These are phyloP conservation scores for Nannochloropsis oceanica DNA, from an alignment of 108 stramenopile species.

Conservation along the genomic window DNA sequence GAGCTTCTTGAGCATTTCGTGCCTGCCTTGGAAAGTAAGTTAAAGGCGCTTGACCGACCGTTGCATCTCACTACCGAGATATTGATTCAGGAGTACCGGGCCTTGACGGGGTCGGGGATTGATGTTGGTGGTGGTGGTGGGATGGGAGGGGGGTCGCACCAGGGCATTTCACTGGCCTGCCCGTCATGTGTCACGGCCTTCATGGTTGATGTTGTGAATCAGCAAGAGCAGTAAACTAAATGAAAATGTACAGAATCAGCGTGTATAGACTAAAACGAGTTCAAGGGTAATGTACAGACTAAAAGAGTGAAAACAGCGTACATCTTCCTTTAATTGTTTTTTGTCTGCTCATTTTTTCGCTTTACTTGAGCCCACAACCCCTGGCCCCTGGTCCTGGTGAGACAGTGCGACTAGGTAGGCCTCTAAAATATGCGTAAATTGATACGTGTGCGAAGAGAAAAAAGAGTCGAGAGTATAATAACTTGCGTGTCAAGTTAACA, in stretches of 20 bases:
- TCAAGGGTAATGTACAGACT: background rate
- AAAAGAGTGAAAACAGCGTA: background rate
- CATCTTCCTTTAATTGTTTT: background rate
- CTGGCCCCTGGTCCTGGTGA: background rate
- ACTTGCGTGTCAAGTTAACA: no score
- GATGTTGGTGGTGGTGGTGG: background rate
- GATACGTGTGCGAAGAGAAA: no score
- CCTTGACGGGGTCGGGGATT: background rate
- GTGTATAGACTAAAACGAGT: no score
- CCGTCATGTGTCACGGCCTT: background rate
- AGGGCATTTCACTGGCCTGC: background rate
- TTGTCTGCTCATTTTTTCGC: background rate
- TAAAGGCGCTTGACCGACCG: background rate
- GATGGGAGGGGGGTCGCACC: background rate
- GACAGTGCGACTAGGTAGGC: background rate
- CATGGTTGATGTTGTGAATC: background rate
- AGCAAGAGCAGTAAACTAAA: background rate
- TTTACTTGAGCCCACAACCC: background rate
- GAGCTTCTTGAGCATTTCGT: background rate
- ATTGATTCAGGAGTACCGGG: background rate
- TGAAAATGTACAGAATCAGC: no score
- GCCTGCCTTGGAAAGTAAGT: background rate
- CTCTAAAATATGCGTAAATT: background rate
- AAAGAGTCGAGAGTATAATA: no score
- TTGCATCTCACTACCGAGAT: background rate